These are phyloP conservation scores for Limnanthes douglasii DNA, from an alignment of 345 rosid species.

Conservation along the genomic window DNA sequence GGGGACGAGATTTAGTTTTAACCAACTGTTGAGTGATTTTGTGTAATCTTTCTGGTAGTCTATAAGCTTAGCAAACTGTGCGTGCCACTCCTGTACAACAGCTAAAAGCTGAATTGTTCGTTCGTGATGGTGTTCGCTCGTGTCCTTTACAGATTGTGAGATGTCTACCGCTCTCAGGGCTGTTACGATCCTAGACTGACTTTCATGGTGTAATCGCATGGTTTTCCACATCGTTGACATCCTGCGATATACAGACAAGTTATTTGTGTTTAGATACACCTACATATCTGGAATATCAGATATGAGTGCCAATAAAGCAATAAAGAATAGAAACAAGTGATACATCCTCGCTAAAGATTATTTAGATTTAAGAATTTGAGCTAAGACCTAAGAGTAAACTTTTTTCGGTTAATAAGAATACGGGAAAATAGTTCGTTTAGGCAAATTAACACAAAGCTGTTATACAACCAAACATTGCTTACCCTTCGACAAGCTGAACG, in stretches of 20 bases:
- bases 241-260: too few relatives aligned
- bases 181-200: constrained; percentile 29
- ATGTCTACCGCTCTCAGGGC: constrained; percentile 26
- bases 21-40: constrained; percentile 50
- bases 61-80: constrained; percentile 49
- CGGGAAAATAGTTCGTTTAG: too few relatives aligned
- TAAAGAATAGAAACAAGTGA: too few relatives aligned
- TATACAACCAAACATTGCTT: constrained; percentile 23
- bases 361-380: too few relatives aligned
- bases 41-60: constrained; percentile 63
- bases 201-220: constrained; percentile 53
- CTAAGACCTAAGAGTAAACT: background rate
- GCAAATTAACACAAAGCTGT: too few relatives aligned
- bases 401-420: too few relatives aligned
- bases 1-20: constrained; percentile 67
- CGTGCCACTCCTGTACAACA: constrained; percentile 71
- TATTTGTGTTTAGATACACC: too few relatives aligned
- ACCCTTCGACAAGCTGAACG: constrained; percentile 73
- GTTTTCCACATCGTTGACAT: constrained; percentile 83
- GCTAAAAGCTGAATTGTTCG: constrained; percentile 57
- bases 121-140: constrained; percentile 54
- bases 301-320: too few relatives aligned
- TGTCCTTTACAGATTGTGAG: constrained; percentile 48
- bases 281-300: too few relatives aligned
- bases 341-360: too few relatives aligned